A percentile compares a stretch with the other conserved stretches of the same genome.
These are phyloP conservation scores for Cladophialophora exuberans DNA, from an alignment of 2,329 filamentous ascomycete genomes.

Conservation along the genomic window DNA sequence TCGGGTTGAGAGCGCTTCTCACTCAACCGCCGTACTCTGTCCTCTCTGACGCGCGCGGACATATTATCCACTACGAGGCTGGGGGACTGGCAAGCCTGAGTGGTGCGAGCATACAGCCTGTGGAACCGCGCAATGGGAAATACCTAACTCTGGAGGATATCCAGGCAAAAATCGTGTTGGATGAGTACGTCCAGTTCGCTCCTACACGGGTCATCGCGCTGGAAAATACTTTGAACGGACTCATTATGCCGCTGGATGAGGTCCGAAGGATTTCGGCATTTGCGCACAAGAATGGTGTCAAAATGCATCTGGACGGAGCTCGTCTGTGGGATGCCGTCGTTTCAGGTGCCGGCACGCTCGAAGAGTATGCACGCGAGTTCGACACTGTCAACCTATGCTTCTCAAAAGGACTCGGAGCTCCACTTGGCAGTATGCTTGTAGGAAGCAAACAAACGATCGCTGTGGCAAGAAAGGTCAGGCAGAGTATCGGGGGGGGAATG, in stretches of 20 bases:
- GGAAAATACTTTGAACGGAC: slow-evolving; percentile 83
- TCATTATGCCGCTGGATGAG: slow-evolving; percentile 76
- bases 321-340: slow-evolving; percentile 80
- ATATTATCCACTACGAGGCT: slow-evolving; percentile 70
- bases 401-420: slow-evolving; percentile 80
- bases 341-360: slow-evolving; percentile 67
- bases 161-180: slow-evolving; percentile 64
- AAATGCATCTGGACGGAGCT: slow-evolving; percentile 78
- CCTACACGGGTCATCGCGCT: slow-evolving; percentile 80
- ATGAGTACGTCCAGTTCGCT: slow-evolving; percentile 74
- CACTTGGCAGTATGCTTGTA: slow-evolving; percentile 75
- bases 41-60: slow-evolving; percentile 75
- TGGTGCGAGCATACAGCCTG: slow-evolving; percentile 69
- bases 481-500: slow-evolving; percentile 78
- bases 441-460: slow-evolving; percentile 62
- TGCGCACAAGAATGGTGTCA: slow-evolving; percentile 66
- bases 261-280: slow-evolving; percentile 70
- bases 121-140: slow-evolving; percentile 70
- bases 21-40: slow-evolving; percentile 78
- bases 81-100: slow-evolving; percentile 71
- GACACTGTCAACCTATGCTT: slow-evolving; percentile 80
- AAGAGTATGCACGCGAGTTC: slow-evolving; percentile 69
- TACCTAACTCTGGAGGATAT: slow-evolving; percentile 80
- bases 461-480: slow-evolving; percentile 74
- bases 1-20: slow-evolving; percentile 77